phyloP scores from a whole-genome alignment of 202 grass and related monocot genomes.

The Schoenoplectus triqueter region DNA sequence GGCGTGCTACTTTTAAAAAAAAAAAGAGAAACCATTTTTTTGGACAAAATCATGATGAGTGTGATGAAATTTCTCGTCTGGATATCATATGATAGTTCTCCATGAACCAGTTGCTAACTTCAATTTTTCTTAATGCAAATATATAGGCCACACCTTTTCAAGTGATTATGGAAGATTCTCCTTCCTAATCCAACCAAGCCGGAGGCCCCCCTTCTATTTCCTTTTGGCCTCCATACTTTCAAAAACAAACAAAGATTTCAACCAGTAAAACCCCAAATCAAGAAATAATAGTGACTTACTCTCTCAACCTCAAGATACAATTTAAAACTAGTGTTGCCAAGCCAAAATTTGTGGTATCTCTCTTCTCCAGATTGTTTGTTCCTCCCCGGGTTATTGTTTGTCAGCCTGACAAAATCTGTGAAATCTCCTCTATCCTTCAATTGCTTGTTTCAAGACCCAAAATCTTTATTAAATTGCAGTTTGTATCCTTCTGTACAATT shows the following conservation, averaged over 20 bases:
- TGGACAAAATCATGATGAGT: neutral
- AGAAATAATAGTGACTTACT: constrained; percentile 4
- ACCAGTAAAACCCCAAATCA: neutral
- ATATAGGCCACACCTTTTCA: neutral
- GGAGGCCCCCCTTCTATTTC: neutral
- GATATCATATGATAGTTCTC: constrained; percentile 8
- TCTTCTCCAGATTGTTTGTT: neutral
- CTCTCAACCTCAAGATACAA: constrained; percentile 19
- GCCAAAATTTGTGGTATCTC: neutral
- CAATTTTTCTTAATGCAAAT: neutral
- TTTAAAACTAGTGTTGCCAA: neutral
- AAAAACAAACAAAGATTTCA: neutral
- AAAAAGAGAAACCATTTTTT: neutral
- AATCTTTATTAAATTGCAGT: neutral
- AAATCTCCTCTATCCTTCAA: neutral
- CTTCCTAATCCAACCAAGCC: neutral
- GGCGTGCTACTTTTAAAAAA: neutral
- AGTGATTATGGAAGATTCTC: constrained; percentile 2
- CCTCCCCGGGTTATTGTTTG: neutral
- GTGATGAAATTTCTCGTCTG: neutral
- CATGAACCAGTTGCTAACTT: neutral
- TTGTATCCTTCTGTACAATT: neutral
- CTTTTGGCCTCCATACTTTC: neutral
- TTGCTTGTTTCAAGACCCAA: neutral
- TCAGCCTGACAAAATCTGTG: constrained; percentile 1